Base-by-base conservation (phyloP, 257 asterid genomes). In the Solanum rostratum region DNA sequence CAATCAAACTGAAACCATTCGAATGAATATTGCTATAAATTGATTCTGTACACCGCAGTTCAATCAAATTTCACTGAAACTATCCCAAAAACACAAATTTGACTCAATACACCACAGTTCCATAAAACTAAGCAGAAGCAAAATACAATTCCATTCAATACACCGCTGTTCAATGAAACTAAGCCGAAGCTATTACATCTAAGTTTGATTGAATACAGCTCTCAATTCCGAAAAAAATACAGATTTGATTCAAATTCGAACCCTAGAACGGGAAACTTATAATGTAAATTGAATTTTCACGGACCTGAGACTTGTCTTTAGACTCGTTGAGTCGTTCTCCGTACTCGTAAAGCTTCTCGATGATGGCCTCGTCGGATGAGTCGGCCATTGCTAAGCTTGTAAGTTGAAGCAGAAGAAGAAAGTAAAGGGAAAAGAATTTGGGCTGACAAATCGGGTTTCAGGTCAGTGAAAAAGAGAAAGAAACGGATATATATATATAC, bases 251-350 rank as follows among this genome's bases (percentile, higher is more conserved):
- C 50, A 78, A 46, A 63, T 27, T 29, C 49, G 84, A 91, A 88
- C 89, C 88, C 90, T 87, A 89, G 46, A 82, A 84, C 22, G n/a
- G 86, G 55, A 73, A 68, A 33, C 29, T 57, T 41, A 79, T 14
- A 7, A 10, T 8, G 55, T 33, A 84, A 79, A 84, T 85, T n/a
- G 81, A 7, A 46, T n/a, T 10, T 39, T n/a, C 69, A 73, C 33
- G 86, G 59, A 93, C 99, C 99, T 92, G 92, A 46, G 95, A 93
- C 92, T 94, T 95, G 90, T 95, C 99, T 89, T 94, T 94, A 87
- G 91, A 92, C 85, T 91, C 96, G 85, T 86, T 94, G 85, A 95
- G 97, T 52, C 95, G 94, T 70, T 91, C 99, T 2, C 95, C 97
- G 79, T 91, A 95, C 91, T 91, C 97, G 85, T 95, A 95, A 70